These are phyloP conservation scores for Gymnopilus dilepis DNA, from an alignment of 768 basidiomycete species.

Conservation along the genomic window DNA sequence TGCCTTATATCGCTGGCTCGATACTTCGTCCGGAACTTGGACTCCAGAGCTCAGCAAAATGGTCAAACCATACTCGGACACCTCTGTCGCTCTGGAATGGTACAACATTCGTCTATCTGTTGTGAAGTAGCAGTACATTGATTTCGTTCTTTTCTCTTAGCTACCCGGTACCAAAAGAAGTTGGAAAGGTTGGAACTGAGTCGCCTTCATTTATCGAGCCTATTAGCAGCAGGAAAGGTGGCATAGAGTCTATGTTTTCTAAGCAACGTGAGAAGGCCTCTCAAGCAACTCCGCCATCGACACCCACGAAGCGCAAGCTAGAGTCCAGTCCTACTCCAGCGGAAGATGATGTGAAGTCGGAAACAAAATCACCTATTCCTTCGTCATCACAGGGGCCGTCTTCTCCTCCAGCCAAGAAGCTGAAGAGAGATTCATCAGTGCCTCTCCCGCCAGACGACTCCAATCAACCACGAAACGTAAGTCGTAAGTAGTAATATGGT, in stretches of 20 bases:
- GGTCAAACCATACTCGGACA: conserved; percentile 63
- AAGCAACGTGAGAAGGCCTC: conserved; percentile 49
- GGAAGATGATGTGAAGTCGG: neutral
- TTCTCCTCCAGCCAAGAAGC: conserved; percentile 1
- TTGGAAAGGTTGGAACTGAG: conserved; percentile 89
- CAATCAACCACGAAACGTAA: conserved; percentile 10
- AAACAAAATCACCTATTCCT: neutral
- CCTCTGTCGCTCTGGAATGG: conserved; percentile 66
- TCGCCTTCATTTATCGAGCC: conserved; percentile 85
- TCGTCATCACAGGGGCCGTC: neutral
- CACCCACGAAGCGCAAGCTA: conserved; percentile 5
- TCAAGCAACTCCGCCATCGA: neutral
- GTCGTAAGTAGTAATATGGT: neutral
- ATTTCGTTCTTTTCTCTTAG: conserved; percentile 43
- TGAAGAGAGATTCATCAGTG: conserved; percentile 1
- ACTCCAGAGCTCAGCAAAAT: conserved; percentile 59
- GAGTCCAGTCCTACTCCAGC: conserved; percentile 1
- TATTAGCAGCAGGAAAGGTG: conserved; percentile 78
- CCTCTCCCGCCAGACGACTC: conserved; percentile 6
- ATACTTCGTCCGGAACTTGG: conserved; percentile 74
- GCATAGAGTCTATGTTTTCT: conserved; percentile 83
- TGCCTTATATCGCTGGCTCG: conserved; percentile 78
- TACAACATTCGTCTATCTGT: conserved; percentile 36
- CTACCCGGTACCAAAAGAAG: conserved; percentile 88
- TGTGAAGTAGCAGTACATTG: neutral